phyloP scores from a whole-genome alignment of 352 stramenopile genomes.

The Phytophthora podocarpi region DNA sequence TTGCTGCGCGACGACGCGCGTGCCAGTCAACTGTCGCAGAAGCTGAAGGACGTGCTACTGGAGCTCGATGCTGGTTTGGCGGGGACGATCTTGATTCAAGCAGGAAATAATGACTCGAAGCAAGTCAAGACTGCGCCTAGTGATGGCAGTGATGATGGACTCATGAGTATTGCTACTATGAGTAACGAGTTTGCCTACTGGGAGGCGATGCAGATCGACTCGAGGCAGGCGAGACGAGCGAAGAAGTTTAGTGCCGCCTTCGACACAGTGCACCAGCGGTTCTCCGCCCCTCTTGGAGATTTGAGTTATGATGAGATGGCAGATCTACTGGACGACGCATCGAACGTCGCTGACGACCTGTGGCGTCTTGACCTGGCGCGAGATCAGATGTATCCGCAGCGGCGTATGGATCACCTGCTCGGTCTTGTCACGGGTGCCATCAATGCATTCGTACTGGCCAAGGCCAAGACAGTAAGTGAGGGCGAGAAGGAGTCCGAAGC shows the following conservation, averaged over 20 bases:
- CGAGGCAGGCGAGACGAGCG: conserved; percentile 59
- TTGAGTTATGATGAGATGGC: conserved; percentile 80
- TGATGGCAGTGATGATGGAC: conserved; percentile 40
- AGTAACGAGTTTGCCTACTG: conserved; percentile 91
- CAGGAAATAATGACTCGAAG: conserved; percentile 19
- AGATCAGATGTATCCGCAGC: conserved; percentile 81
- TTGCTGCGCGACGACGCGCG: conserved; percentile 60
- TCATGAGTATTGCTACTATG: conserved; percentile 85
- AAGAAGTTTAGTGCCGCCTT: conserved; percentile 83
- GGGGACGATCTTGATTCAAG: conserved; percentile 43
- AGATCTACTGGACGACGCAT: conserved; percentile 87
- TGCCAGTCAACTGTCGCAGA: conserved; percentile 62
- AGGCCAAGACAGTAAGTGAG: conserved; percentile 35
- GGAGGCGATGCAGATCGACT: conserved; percentile 55
- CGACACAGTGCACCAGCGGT: conserved; percentile 85
- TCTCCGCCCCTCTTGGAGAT: conserved; percentile 52
- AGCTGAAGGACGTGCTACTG: conserved; percentile 80
- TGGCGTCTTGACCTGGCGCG: conserved; percentile 80
- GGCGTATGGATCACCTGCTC: conserved; percentile 89
- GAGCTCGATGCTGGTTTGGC: conserved; percentile 77
- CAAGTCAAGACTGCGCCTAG: conserved; percentile 15
- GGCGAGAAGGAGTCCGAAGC: conserved; percentile 27
- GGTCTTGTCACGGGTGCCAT: conserved; percentile 81
- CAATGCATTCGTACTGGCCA: conserved; percentile 70
- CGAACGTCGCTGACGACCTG: conserved; percentile 88